Evolutionary conservation across 2,329 filamentous ascomycete species (phyloP).

Genomic region (Colletotrichum kahawae): DNA sequence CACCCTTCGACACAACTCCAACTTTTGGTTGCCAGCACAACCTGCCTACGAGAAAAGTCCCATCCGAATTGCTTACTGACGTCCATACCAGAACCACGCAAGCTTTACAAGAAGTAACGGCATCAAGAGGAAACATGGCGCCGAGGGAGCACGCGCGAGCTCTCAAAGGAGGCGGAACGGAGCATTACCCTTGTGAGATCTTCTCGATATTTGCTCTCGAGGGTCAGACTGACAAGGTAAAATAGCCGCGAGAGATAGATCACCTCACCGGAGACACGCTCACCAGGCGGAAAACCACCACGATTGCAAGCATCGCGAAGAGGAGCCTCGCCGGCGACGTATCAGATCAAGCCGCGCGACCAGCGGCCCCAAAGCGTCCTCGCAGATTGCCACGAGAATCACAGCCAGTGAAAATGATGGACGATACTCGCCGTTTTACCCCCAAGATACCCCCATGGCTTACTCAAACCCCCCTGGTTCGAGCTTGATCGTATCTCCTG

Average conservation of each 20-base stretch:
- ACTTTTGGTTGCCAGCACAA: not conserved
- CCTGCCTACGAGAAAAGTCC: too few species aligned
- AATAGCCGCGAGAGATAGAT: not conserved
- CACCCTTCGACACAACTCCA: not conserved
- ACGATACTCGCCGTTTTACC: not conserved
- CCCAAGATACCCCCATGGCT: not conserved
- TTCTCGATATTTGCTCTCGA: not conserved
- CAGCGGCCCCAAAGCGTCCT: not conserved
- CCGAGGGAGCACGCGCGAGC: not conserved
- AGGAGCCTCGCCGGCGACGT: conserved; percentile 10
- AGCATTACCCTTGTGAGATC: not conserved
- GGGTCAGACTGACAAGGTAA: not conserved
- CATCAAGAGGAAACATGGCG: not conserved
- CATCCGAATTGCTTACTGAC: not conserved
- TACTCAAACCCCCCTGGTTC: not conserved
- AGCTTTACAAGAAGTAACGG: not conserved
- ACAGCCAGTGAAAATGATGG: not conserved
- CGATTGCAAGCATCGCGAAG: not conserved
- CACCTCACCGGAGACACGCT: not conserved
- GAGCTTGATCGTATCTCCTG: not conserved
- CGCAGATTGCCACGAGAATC: not conserved
- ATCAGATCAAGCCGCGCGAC: conserved; percentile 15
- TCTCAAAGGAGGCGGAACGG: not conserved
- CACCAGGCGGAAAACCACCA: not conserved
- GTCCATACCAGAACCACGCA: not conserved